phyloP scores from a whole-genome alignment of 306 rosid genomes.

The Malus asiatica region DNA sequence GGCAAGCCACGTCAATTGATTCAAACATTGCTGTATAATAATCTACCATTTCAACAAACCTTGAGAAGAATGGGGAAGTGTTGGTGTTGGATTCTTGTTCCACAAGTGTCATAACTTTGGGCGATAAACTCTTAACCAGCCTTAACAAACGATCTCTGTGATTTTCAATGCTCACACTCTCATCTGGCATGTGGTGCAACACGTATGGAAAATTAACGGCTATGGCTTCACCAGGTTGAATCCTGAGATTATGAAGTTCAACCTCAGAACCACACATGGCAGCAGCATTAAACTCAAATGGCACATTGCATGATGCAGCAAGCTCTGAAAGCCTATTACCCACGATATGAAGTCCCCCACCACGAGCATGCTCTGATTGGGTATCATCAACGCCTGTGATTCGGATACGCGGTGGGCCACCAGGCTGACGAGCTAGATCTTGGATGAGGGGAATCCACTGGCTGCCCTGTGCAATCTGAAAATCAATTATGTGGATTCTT shows the following conservation, averaged over 20 bases:
- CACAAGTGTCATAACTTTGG: slow-evolving; percentile 68
- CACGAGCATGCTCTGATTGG: slow-evolving; percentile 79
- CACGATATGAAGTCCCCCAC: slow-evolving; percentile 80
- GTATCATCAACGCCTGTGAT: slow-evolving; percentile 86
- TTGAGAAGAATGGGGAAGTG: slow-evolving; percentile 65
- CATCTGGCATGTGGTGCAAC: slow-evolving; percentile 97
- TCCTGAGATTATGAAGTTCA: slow-evolving; percentile 30
- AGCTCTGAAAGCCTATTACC: slow-evolving; percentile 34
- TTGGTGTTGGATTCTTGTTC: slow-evolving; percentile 98
- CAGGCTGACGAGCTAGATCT: slow-evolving; percentile 48
- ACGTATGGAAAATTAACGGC: slow-evolving; percentile 71
- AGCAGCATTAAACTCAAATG: slow-evolving; percentile 74
- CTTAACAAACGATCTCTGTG: slow-evolving; percentile 79
- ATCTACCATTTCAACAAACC: slow-evolving; percentile 64
- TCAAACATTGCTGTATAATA: slow-evolving; percentile 85
- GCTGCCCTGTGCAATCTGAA: slow-evolving; percentile 89
- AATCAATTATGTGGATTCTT: slow-evolving; percentile 78
- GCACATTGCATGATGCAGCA: slow-evolving; percentile 42
- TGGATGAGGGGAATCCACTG: slow-evolving; percentile 61
- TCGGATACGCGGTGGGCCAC: slow-evolving; percentile 55
- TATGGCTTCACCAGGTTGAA: slow-evolving; percentile 57
- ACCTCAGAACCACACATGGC: slow-evolving; percentile 71
- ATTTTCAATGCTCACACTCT: slow-evolving; percentile 83
- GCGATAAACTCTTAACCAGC: slow-evolving; percentile 67
- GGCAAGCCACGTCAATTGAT: slow-evolving; percentile 56